Percentiles rank a stretch among this genome's conserved stretches.
phyloP scores from a whole-genome alignment of 2,329 filamentous ascomycete species.

The Colletotrichum tanaceti region DNA sequence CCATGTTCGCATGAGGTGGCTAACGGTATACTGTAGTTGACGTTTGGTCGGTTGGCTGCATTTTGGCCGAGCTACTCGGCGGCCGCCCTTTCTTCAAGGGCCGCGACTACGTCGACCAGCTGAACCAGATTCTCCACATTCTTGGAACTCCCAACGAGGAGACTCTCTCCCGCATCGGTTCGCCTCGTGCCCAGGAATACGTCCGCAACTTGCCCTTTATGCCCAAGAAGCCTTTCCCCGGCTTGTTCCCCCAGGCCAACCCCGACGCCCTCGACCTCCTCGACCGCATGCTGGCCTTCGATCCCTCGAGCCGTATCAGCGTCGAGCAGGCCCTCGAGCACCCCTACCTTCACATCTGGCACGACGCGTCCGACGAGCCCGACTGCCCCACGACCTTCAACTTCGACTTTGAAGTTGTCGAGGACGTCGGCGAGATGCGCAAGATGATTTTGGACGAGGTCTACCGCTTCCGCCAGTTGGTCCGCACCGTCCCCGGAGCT shows the following conservation, averaged over 20 bases:
- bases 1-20: not conserved
- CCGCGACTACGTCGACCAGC: slow-evolving; percentile 97
- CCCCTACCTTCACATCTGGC: slow-evolving; percentile 97
- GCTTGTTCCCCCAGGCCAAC: slow-evolving; percentile 93
- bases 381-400: slow-evolving; percentile 94
- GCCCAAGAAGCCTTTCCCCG: slow-evolving; percentile 90
- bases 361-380: slow-evolving; percentile 96
- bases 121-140: slow-evolving; percentile 99
- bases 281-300: slow-evolving; percentile 97
- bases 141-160: slow-evolving; percentile 97
- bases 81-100: slow-evolving; percentile 99
- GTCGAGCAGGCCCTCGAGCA: slow-evolving; percentile 97
- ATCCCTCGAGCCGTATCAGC: slow-evolving; percentile 90
- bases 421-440: slow-evolving; percentile 95
- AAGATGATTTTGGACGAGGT: slow-evolving; percentile 98
- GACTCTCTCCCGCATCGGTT: slow-evolving; percentile 92
- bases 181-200: slow-evolving; percentile 95
- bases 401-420: slow-evolving; percentile 98
- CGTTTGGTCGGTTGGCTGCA: slow-evolving; percentile 99
- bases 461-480: slow-evolving; percentile 78
- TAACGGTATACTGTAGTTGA: slow-evolving; percentile 72
- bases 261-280: slow-evolving; percentile 94
- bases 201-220: slow-evolving; percentile 95
- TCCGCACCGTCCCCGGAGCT: slow-evolving; percentile 62
- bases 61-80: slow-evolving; percentile 93